phyloP scores from a whole-genome alignment of 108 stramenopile genomes.

The Nitzschia putrida region DNA sequence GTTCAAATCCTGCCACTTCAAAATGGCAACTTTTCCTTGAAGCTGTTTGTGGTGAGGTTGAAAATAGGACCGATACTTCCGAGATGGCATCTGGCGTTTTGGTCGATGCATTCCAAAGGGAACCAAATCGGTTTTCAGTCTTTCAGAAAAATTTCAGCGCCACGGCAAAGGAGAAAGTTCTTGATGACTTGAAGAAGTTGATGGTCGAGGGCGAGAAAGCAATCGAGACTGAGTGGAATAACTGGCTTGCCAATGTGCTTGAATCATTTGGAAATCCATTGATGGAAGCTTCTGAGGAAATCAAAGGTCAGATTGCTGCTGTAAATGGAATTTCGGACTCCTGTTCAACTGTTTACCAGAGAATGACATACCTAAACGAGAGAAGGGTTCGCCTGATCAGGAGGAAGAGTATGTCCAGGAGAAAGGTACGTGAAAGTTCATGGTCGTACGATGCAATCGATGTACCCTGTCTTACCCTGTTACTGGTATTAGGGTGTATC shows the following conservation, averaged over 20 bases:
- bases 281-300: slow-evolving; percentile 1
- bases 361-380: slow-evolving; percentile 9
- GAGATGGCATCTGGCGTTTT: slow-evolving; percentile 32
- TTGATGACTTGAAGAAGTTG: slow-evolving; percentile 9
- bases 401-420: slow-evolving; percentile 25
- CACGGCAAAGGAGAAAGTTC: background rate
- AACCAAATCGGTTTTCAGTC: slow-evolving; percentile 28
- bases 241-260: slow-evolving; percentile 51
- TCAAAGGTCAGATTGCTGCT: background rate
- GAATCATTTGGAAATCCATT: slow-evolving; percentile 28
- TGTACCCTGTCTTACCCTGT: too few species aligned
- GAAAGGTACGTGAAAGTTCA: slow-evolving; percentile 14
- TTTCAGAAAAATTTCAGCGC: slow-evolving; percentile 42
- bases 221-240: slow-evolving; percentile 40
- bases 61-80: slow-evolving; percentile 37
- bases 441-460: background rate
- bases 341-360: background rate
- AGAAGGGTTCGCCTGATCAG: slow-evolving; percentile 14
- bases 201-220: slow-evolving; percentile 25
- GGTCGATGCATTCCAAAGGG: slow-evolving; percentile 19
- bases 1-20: slow-evolving; percentile 10
- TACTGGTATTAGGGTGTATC: background rate
- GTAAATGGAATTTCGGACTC: slow-evolving; percentile 1
- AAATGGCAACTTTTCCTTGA: slow-evolving; percentile 44
- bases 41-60: slow-evolving; percentile 60